phyloP scores from a whole-genome alignment of 2,329 filamentous ascomycete genomes.

The Annulohypoxylon truncatum region DNA sequence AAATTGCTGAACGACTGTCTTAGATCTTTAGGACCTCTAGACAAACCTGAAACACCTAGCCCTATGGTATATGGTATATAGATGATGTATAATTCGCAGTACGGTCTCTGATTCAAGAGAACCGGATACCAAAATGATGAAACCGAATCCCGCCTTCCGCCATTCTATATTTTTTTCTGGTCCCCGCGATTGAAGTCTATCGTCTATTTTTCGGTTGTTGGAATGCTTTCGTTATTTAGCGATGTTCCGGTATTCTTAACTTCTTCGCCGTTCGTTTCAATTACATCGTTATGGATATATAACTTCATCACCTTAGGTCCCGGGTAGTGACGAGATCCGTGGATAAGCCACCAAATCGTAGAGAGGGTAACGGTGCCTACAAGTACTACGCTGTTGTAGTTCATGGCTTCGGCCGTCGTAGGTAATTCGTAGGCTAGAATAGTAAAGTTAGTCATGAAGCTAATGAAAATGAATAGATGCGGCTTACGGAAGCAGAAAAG shows the following conservation, averaged over 20 bases:
- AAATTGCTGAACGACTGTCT: background rate
- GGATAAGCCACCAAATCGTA: constrained; percentile 61
- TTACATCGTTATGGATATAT: constrained; percentile 54
- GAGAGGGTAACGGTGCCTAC: constrained; percentile 61
- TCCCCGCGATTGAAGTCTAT: background rate
- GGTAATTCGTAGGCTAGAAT: constrained; percentile 56
- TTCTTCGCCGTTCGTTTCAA: constrained; percentile 15
- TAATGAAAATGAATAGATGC: background rate
- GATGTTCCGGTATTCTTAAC: constrained; percentile 18
- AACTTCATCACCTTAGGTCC: constrained; percentile 62
- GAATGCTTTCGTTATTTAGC: background rate
- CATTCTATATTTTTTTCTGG: background rate
- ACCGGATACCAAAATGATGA: background rate
- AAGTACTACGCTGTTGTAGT: constrained; percentile 66
- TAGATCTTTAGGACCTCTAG: background rate
- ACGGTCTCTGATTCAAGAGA: background rate
- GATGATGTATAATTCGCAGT: background rate
- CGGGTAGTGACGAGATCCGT: constrained; percentile 61
- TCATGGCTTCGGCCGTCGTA: constrained; percentile 57
- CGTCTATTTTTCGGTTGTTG: background rate
- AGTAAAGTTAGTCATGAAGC: constrained; percentile 13
- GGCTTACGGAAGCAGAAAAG: constrained; percentile 70
- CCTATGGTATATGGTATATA: background rate
- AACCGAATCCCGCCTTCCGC: background rate
- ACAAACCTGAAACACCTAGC: background rate